Base-by-base conservation (phyloP, 2,329 filamentous ascomycete species). In the Esteya vermicola region DNA sequence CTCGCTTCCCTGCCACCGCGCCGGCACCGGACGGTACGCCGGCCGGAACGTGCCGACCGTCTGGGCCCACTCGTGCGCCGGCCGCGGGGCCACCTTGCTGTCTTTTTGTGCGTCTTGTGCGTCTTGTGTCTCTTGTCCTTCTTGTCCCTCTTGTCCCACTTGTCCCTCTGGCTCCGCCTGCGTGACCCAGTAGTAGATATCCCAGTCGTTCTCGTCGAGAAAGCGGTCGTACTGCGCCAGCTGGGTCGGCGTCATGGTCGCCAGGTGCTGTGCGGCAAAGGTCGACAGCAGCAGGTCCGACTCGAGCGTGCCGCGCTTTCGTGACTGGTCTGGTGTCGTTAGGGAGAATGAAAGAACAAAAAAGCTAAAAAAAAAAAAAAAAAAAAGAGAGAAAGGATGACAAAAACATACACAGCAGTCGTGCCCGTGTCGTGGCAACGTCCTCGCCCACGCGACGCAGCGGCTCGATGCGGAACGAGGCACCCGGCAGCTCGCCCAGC, bases 161-260 rank as follows among this genome's bases (percentile, higher is more conserved):
- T n/a, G n/a, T n/a, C 46, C 41, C 41, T 38, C 19, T 3, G 16
- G 35, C 47, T 63, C 57, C 40, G 85, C 78, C 61, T 98, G 91
- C 14, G 91, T 98, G 4, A 84, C 85, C 91, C 91, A 98, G 70
- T 98, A 98, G 70, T 98, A 98, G 46, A 98, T 95, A 58, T 98
- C 91, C 91, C 91, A 98, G 65, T 98, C 91, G 61, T 98, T 98
- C 64, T 98, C 91, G 61, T 98, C 91, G 42, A 98, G 77, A 67
- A 98, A 93, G 22, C 72, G 66, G 58, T 96, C 89, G 65, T 91
- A 96, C 60, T 93, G 75, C 51, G 73, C 62, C 51, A 96, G 77
- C 55, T 93, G 82, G 38, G 68, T 60, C 6, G 66, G 59, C 1
- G 72, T 74, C 84, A 98, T 93, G 45, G 64, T 65, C 33, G 69